phyloP scores from a whole-genome alignment of 805 yeast species.

The Nakazawaea wyomingensis region DNA sequence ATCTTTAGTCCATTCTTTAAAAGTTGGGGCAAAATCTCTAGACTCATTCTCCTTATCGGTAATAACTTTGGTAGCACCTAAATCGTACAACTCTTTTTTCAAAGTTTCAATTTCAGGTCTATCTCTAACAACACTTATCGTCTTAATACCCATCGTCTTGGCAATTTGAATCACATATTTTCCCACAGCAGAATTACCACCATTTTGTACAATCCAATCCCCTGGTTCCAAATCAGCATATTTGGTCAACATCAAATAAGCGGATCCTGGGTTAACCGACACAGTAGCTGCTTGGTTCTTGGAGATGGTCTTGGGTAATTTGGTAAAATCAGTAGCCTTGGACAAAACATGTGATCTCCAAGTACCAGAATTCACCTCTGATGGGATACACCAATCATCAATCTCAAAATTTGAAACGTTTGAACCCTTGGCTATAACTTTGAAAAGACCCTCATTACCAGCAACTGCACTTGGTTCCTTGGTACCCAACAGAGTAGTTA shows the following conservation, averaged over 20 bases:
- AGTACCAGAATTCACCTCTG: conserved; percentile 77
- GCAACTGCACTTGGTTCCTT: conserved; percentile 71
- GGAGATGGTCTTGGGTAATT: conserved; percentile 51
- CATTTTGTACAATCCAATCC: conserved; percentile 94
- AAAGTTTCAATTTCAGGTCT: conserved; percentile 69
- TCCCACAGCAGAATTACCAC: conserved; percentile 95
- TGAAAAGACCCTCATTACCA: conserved; percentile 92
- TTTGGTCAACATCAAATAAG: conserved; percentile 79
- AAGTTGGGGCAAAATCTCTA: conserved; percentile 56
- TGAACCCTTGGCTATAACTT: conserved; percentile 69
- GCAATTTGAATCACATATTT: conserved; percentile 88
- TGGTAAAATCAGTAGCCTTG: conserved; percentile 45
- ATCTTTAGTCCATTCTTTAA: conserved; percentile 48
- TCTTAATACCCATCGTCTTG: conserved; percentile 69
- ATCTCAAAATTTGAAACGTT: conserved; percentile 38
- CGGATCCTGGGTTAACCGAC: conserved; percentile 89
- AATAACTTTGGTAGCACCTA: conserved; percentile 86
- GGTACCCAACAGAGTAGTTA: conserved; percentile 49
- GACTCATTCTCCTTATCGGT: conserved; percentile 82
- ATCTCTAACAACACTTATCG: conserved; percentile 83
- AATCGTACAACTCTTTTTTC: conserved; percentile 43
- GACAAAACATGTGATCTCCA: conserved; percentile 82
- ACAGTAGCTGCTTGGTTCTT: conserved; percentile 78
- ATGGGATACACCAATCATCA: conserved; percentile 90
- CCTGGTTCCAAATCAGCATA: conserved; percentile 57